Evolutionary conservation across 2,329 filamentous ascomycete genomes (phyloP), one percentile per base, ranked within the genome.

Genomic region (Pseudogymnoascus sp.): DNA sequence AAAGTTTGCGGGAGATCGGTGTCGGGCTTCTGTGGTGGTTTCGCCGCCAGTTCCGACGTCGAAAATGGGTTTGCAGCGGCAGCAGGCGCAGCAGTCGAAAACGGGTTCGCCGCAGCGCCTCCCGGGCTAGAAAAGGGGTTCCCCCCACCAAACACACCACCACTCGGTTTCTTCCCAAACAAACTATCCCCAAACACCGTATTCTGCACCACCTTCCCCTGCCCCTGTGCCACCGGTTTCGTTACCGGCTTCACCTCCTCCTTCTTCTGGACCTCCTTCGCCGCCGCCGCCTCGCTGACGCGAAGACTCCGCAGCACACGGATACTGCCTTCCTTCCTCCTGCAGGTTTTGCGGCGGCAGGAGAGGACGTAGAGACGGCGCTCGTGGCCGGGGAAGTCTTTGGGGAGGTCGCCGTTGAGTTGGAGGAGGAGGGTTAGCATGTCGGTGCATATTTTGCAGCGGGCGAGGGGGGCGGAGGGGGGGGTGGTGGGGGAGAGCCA

Each of bases 341-440:
- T 85, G 74, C 95, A 99, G 10, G 85, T 80, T 75, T 90, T 90
- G 68, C 85, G 83, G 65, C 86, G 84, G 76, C 95, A 99, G 16
- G 85, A 85, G 75, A 96, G 92, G 11, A 99, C 81, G 73, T 97
- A 98, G 16, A 99, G 75, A 67, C 93, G 85, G 69, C 95, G 83
- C 72, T 97, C 92, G 76, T 98, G 91, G 64, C 88, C 86, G 1
- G 92, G 90, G 72, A 96, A 97, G 60, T 86, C 83, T 63, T 93
- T 89, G 13, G 92, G 93, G 3, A 98, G 82, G 74, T 97, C 92
- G 71, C 86, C 93, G 76, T 99, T 92, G 28, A 99, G 83, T 76
- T 99, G 92, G 57, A 99, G 83, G 2, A 99, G 84, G 10, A 98
- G 82, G 1, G 86, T 87, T 85, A 97, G 92, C 62, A 91, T 77